Conservation (phyloP, 2,329 filamentous ascomycete species). For the Lachnellula subtilissima region DNA sequence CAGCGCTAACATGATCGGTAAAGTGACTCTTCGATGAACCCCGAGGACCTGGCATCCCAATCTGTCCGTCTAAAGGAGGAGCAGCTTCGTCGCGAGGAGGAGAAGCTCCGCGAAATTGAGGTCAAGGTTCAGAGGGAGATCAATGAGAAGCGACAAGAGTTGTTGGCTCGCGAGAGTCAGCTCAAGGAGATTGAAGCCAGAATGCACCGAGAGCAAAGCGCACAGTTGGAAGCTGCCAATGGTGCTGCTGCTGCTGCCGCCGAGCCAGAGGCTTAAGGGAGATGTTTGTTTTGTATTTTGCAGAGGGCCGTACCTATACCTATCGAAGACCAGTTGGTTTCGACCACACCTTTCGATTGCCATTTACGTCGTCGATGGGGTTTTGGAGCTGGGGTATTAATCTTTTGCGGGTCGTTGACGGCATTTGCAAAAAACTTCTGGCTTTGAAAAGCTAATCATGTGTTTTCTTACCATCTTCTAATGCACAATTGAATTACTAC, state of each 20-base stretch:
- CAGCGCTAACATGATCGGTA: slow-evolving; percentile 15
- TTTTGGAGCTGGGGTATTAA: slow-evolving; percentile 25
- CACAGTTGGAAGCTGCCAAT: slow-evolving; percentile 36
- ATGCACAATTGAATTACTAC: slow-evolving; percentile 30
- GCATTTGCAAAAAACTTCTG: slow-evolving; percentile 31
- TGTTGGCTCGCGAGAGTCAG: slow-evolving; percentile 95
- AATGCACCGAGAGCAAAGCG: slow-evolving; percentile 81
- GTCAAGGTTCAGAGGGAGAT: slow-evolving; percentile 99
- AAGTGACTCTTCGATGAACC: slow-evolving; percentile 89
- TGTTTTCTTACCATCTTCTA: slow-evolving; percentile 34
- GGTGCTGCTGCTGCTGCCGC: slow-evolving; percentile 10
- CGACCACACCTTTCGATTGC: slow-evolving; percentile 15
- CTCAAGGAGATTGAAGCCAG: slow-evolving; percentile 97
- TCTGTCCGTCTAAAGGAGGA: slow-evolving; percentile 99
- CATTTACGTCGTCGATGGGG: slow-evolving; percentile 19
- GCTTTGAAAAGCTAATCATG: slow-evolving; percentile 31
- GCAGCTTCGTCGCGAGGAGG: slow-evolving; percentile 96
- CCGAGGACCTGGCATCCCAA: slow-evolving; percentile 92
- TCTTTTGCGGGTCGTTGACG: slow-evolving; percentile 32
- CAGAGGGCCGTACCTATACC: slow-evolving; percentile 5
- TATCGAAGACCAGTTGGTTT: slow-evolving; percentile 12
- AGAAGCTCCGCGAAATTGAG: slow-evolving; percentile 99
- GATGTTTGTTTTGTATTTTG: slow-evolving; percentile 12
- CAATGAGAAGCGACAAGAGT: slow-evolving; percentile 99
- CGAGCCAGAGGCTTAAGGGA: slow-evolving; percentile 23